Evolutionary conservation across 192 early-diverging fungal species (phyloP).

Genomic region (Coemansia sp.): DNA sequence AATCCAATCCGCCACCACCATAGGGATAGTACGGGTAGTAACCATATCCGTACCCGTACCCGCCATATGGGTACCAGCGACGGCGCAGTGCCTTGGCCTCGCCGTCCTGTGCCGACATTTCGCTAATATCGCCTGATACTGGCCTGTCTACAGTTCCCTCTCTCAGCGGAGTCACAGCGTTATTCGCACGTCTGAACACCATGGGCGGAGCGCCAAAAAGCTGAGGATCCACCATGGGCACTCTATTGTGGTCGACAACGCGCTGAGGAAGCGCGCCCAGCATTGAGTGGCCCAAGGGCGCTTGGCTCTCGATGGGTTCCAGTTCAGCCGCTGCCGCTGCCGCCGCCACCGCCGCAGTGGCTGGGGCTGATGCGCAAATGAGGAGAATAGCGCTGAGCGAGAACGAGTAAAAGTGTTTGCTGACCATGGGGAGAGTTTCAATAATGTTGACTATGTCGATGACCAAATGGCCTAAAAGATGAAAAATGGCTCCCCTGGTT

Average conservation of each 20-base stretch:
- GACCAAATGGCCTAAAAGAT: neutral
- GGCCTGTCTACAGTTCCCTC: neutral
- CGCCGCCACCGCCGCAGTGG: no score
- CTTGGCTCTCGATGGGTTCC: neutral
- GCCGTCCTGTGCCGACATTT: neutral
- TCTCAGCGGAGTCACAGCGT: neutral
- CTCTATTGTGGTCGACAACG: neutral
- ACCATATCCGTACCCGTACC: conserved; percentile 3
- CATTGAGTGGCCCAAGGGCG: neutral
- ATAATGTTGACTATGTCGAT: neutral
- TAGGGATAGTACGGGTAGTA: conserved; percentile 14
- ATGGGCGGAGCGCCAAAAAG: neutral
- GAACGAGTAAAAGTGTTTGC: neutral
- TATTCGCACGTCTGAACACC: neutral
- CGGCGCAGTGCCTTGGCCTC: neutral
- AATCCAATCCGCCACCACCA: neutral
- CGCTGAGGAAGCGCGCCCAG: neutral
- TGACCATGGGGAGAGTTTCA: neutral
- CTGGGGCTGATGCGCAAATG: neutral
- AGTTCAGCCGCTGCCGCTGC: no score
- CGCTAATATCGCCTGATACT: neutral
- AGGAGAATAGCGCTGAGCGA: neutral
- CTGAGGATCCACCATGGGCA: neutral
- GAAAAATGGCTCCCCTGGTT: neutral
- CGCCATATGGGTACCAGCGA: conserved; percentile 17